phyloP scores from a whole-genome alignment of 441 rosid genomes.

The Erysimum pusillum region DNA sequence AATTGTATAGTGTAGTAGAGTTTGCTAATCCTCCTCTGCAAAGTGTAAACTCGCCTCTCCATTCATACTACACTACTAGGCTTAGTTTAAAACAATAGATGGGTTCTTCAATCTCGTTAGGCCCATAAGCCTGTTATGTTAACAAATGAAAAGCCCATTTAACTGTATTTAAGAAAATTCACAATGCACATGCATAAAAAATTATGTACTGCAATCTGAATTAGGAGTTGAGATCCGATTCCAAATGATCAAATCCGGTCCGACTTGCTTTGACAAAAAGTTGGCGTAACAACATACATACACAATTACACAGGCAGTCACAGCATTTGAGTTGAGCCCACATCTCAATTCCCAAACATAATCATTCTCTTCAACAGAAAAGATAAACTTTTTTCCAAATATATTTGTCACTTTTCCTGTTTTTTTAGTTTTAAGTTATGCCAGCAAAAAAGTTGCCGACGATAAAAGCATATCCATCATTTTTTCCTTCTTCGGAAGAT shows the following conservation, averaged over 20 bases:
- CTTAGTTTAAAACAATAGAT: background rate
- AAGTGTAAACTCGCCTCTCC: background rate
- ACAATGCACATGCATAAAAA: background rate
- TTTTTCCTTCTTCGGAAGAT: background rate
- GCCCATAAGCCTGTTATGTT: background rate
- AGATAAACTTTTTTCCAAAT: conserved; percentile 10
- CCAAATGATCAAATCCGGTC: too few species aligned
- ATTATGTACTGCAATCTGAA: background rate
- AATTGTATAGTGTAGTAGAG: background rate
- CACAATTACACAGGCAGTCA: background rate
- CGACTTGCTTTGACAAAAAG: background rate
- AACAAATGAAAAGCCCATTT: conserved; percentile 13
- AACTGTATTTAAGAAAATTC: background rate
- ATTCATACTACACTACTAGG: background rate
- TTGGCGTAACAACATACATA: conserved; percentile 9
- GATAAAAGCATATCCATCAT: background rate
- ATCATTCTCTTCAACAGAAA: conserved; percentile 30
- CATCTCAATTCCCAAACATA: conserved; percentile 14
- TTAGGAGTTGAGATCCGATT: too few species aligned
- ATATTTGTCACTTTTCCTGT: background rate
- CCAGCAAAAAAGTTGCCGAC: conserved; percentile 17
- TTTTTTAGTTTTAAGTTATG: conserved; percentile 2
- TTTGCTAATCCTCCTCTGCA: background rate
- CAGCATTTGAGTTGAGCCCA: conserved; percentile 1
- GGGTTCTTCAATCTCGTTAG: background rate